Evolutionary conservation across 2,329 filamentous ascomycete species (phyloP).

Genomic region (Leptographium wingfieldii): DNA sequence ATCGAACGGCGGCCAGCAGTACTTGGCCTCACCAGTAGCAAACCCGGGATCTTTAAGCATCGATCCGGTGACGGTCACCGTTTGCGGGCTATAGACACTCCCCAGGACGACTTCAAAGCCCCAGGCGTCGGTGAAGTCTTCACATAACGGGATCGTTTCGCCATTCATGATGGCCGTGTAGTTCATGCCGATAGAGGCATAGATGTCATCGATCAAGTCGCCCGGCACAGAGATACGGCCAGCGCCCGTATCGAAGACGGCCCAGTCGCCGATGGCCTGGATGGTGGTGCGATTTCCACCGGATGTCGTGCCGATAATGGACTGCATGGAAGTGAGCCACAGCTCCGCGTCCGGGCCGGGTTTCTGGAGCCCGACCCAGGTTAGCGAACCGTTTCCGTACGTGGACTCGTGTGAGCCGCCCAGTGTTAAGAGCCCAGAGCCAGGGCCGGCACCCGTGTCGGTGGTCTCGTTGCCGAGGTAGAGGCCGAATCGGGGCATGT

Average conservation of each 20-base stretch:
- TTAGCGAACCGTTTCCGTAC: slow-evolving; percentile 17
- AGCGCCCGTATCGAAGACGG: slow-evolving; percentile 2
- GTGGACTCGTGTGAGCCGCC: slow-evolving; percentile 18
- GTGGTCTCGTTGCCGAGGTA: slow-evolving; percentile 8
- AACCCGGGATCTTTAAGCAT: slow-evolving; percentile 21
- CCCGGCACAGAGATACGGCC: slow-evolving; percentile 13
- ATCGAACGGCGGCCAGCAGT: slow-evolving; percentile 24
- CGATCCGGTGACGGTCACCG: slow-evolving; percentile 20
- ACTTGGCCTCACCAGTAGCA: slow-evolving; percentile 18
- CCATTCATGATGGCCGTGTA: slow-evolving; percentile 17
- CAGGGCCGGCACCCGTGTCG: slow-evolving; percentile 17
- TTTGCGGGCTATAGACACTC: slow-evolving; percentile 7
- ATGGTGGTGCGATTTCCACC: slow-evolving; percentile 22
- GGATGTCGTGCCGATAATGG: slow-evolving; percentile 9
- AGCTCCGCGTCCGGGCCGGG: slow-evolving; percentile 14
- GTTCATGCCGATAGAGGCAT: slow-evolving; percentile 11
- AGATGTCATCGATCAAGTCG: slow-evolving; percentile 16
- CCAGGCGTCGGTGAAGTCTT: slow-evolving; percentile 24
- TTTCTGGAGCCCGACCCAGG: background rate
- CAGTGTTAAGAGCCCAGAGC: slow-evolving; percentile 1
- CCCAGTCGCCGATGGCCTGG: slow-evolving; percentile 13
- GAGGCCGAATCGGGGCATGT: slow-evolving; percentile 18
- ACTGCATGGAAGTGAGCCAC: slow-evolving; percentile 18
- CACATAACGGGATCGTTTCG: slow-evolving; percentile 20
- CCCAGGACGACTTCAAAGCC: slow-evolving; percentile 19